These are phyloP conservation scores for Colletotrichum liaoningense DNA, from an alignment of 2,329 filamentous ascomycete species.

Conservation along the genomic window DNA sequence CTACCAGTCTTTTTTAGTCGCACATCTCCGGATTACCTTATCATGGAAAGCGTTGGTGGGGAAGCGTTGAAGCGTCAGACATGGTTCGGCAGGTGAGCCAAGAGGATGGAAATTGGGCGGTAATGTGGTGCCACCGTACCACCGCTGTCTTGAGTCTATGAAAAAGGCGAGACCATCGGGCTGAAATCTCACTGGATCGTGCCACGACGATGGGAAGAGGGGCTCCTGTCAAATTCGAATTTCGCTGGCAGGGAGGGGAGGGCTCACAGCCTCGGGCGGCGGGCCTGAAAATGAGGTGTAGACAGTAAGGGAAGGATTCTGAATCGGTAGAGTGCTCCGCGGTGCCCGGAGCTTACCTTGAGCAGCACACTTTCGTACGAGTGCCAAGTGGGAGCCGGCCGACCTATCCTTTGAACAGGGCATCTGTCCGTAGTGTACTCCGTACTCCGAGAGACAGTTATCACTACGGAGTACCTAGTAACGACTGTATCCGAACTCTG, in stretches of 20 bases:
- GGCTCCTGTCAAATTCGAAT: neutral
- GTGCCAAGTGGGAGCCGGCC: neutral
- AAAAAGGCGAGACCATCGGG: conserved; percentile 11
- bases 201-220: neutral
- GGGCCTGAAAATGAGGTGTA: neutral
- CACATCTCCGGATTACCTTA: conserved; percentile 23
- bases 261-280: neutral
- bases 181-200: neutral
- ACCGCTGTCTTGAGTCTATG: conserved; percentile 6
- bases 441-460: neutral
- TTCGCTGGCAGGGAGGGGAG: neutral
- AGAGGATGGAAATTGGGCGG: conserved; percentile 28
- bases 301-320: neutral
- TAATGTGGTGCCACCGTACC: conserved; percentile 15
- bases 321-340: neutral
- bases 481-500: too few relatives aligned
- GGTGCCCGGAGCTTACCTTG: neutral
- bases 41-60: conserved; percentile 21
- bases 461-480: neutral
- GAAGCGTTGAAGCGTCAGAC: neutral
- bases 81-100: conserved; percentile 18
- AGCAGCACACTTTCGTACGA: neutral
- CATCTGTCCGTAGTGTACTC: neutral
- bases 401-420: neutral
- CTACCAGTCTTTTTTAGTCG: conserved; percentile 9